These are phyloP conservation scores for Iberis pinnata DNA, from an alignment of 345 rosid genomes.

Conservation along the genomic window DNA sequence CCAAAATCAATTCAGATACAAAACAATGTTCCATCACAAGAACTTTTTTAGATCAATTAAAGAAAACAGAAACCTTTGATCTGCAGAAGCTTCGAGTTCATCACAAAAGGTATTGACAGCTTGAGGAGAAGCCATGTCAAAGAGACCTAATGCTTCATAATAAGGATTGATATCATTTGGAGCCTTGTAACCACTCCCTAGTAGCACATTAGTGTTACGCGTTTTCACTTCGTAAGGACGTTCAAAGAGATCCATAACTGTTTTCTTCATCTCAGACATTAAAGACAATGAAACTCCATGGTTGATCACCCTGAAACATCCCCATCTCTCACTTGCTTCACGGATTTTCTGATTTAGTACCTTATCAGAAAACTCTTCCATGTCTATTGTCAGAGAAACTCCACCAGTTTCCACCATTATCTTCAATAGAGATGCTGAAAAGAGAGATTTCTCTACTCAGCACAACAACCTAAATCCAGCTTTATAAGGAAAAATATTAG, in stretches of 20 bases:
- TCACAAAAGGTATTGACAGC: slow-evolving; percentile 58
- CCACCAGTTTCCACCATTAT: slow-evolving; percentile 9
- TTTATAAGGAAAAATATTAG: no score
- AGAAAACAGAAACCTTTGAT: slow-evolving; percentile 45
- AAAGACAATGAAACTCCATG: slow-evolving; percentile 44
- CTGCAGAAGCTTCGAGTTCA: slow-evolving; percentile 55
- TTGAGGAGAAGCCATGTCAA: slow-evolving; percentile 51
- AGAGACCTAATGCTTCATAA: slow-evolving; percentile 78
- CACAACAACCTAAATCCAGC: no score
- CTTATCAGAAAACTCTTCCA: slow-evolving; percentile 39
- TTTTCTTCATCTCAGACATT: slow-evolving; percentile 59
- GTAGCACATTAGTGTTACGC: slow-evolving; percentile 49
- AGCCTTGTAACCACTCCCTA: slow-evolving; percentile 70
- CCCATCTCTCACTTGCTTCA: slow-evolving; percentile 64
- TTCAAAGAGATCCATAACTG: slow-evolving; percentile 53
- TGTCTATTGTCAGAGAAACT: slow-evolving; percentile 41
- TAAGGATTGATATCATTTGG: slow-evolving; percentile 55
- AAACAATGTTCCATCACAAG: background rate
- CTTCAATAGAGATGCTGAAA: no score
- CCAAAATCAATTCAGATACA: background rate
- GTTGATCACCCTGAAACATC: slow-evolving; percentile 72
- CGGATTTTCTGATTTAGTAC: slow-evolving; percentile 35
- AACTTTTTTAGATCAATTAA: background rate
- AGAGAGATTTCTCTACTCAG: no score
- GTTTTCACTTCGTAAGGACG: slow-evolving; percentile 57